phyloP scores from a whole-genome alignment of 2,329 filamentous ascomycete species.

The Epichloe aotearoae region DNA sequence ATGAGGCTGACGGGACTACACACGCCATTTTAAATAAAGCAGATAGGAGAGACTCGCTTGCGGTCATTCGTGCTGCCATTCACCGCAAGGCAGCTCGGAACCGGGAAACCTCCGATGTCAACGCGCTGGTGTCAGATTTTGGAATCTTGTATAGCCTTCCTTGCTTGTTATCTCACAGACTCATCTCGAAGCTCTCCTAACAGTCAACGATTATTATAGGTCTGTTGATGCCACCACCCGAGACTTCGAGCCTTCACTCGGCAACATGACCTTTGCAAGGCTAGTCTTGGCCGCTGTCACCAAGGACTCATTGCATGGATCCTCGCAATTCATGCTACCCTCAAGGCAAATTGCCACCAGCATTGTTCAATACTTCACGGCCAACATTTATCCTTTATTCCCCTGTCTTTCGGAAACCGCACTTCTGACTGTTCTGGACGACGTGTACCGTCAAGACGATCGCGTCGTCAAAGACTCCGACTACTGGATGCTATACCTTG shows the following conservation, averaged over 20 bases:
- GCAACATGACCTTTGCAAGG: slow-evolving; percentile 83
- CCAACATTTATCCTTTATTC: slow-evolving; percentile 65
- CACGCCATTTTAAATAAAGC: slow-evolving; percentile 17
- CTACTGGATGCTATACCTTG: slow-evolving; percentile 79
- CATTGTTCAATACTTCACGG: slow-evolving; percentile 72
- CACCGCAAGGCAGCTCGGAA: slow-evolving; percentile 50
- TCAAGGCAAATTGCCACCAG: slow-evolving; percentile 52
- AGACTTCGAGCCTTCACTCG: slow-evolving; percentile 81
- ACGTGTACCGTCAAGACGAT: slow-evolving; percentile 60
- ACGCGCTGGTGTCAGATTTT: slow-evolving; percentile 87
- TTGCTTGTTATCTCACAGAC: background rate
- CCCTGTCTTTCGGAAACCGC: slow-evolving; percentile 73
- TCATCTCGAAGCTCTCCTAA: background rate
- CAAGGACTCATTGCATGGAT: slow-evolving; percentile 56
- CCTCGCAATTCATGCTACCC: slow-evolving; percentile 51
- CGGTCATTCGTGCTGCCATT: slow-evolving; percentile 47
- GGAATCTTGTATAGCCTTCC: slow-evolving; percentile 57
- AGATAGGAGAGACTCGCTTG: slow-evolving; percentile 51
- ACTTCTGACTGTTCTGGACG: slow-evolving; percentile 66
- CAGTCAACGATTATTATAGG: slow-evolving; percentile 27
- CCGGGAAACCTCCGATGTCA: slow-evolving; percentile 73
- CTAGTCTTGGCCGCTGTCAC: slow-evolving; percentile 73
- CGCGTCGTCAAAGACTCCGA: slow-evolving; percentile 55
- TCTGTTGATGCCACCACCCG: slow-evolving; percentile 89
- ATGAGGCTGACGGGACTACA: slow-evolving; percentile 38